Conservation (phyloP, 2,329 filamentous ascomycete genomes). For the Incumbomyces delicatus region DNA sequence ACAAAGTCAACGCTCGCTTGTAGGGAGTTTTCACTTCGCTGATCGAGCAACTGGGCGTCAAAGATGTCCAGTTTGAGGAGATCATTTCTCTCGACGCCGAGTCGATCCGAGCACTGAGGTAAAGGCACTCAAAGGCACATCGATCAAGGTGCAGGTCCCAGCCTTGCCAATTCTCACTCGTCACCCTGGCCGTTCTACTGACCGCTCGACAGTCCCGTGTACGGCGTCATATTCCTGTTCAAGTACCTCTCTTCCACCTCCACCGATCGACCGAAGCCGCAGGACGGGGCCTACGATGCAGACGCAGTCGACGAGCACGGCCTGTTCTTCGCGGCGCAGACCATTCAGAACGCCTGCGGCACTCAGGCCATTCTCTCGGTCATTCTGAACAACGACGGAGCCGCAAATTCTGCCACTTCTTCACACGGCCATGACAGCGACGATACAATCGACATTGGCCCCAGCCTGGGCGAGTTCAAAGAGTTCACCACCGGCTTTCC, state of each 20-base stretch:
- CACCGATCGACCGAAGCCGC: slow-evolving; percentile 56
- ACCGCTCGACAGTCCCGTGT: slow-evolving; percentile 52
- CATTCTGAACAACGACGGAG: slow-evolving; percentile 68
- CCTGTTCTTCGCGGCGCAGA: slow-evolving; percentile 84
- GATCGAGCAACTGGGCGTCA: slow-evolving; percentile 82
- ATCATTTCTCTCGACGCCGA: slow-evolving; percentile 78
- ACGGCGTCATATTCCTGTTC: slow-evolving; percentile 98
- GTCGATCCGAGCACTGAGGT: slow-evolving; percentile 35
- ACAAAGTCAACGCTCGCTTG: background rate
- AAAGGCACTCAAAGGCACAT: slow-evolving; percentile 25
- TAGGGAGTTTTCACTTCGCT: slow-evolving; percentile 95
- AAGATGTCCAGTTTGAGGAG: slow-evolving; percentile 94
- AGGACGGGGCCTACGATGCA: slow-evolving; percentile 74
- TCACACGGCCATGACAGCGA: slow-evolving; percentile 12
- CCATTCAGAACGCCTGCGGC: slow-evolving; percentile 96
- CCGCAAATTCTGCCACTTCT: slow-evolving; percentile 20
- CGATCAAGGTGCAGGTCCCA: slow-evolving; percentile 7
- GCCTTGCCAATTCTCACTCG: background rate
- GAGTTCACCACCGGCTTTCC: slow-evolving; percentile 82
- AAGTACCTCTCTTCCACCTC: slow-evolving; percentile 59
- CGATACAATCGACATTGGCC: slow-evolving; percentile 56
- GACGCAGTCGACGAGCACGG: slow-evolving; percentile 53
- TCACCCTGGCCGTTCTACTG: background rate
- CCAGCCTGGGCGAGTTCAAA: slow-evolving; percentile 64
- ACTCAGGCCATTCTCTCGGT: slow-evolving; percentile 91